Percentiles rank a stretch among this genome's conserved stretches.
Conservation (phyloP, 345 rosid genomes). For the Cardamine chenopodiifolia region DNA sequence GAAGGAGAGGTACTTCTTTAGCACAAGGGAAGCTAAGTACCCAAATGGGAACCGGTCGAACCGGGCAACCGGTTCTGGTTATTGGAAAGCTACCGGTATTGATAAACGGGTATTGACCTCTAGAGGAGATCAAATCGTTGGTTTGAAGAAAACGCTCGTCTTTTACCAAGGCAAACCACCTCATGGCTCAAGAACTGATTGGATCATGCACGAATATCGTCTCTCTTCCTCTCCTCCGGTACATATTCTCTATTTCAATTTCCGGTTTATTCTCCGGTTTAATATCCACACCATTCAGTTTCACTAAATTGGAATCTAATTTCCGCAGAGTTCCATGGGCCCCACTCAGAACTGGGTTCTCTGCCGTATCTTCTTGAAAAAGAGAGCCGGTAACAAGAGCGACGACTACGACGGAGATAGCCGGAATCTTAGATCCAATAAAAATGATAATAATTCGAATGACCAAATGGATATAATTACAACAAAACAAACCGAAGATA, state of each 20-base stretch:
- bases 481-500: constrained; percentile 27
- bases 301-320: constrained; percentile 4
- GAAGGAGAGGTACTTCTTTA: constrained; percentile 93
- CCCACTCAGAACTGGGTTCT: constrained; percentile 82
- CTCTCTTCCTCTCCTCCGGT: constrained; percentile 50
- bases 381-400: constrained; percentile 54
- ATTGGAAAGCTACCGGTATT: constrained; percentile 96
- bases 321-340: constrained; percentile 48
- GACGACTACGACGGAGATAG: constrained; percentile 49
- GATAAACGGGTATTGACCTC: constrained; percentile 72
- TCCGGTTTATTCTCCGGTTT: constrained; percentile 18
- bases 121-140: constrained; percentile 65
- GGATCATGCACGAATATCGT: constrained; percentile 99
- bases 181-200: constrained; percentile 77
- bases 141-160: constrained; percentile 97
- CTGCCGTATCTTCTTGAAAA: constrained; percentile 92
- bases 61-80: constrained; percentile 83
- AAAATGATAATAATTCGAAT: constrained; percentile 7
- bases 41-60: constrained; percentile 92
- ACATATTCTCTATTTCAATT: constrained; percentile 6
- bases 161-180: constrained; percentile 94
- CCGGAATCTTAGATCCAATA: constrained; percentile 43
- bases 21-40: constrained; percentile 87
- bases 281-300: neutral
- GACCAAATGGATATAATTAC: constrained; percentile 31